These are phyloP conservation scores for Xanthoceras sorbifolium DNA, from an alignment of 345 rosid genomes.

Conservation along the genomic window DNA sequence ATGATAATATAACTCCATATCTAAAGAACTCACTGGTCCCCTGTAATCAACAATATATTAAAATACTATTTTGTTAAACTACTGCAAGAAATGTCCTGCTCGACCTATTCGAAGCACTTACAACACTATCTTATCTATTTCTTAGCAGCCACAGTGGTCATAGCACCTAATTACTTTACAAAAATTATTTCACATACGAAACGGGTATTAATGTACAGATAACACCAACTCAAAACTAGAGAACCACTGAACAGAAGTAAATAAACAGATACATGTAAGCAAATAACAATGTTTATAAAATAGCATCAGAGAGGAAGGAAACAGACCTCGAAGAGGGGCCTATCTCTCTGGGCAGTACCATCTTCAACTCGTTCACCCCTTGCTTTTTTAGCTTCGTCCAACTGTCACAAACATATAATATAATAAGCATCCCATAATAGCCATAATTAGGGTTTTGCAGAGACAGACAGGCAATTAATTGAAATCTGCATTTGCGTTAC, in stretches of 20 bases:
- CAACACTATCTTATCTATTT: not conserved
- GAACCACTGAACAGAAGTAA: not conserved
- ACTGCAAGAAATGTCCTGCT: not conserved
- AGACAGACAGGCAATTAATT: not conserved
- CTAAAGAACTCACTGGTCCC: not conserved
- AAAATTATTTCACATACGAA: too few relatives aligned
- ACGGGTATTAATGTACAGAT: not conserved
- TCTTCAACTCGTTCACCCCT: constrained; percentile 95
- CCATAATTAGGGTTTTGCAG: not conserved
- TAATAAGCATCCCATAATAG: not conserved
- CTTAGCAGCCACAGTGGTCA: too few relatives aligned
- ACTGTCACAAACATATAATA: constrained; percentile 41
- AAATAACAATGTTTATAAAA: not conserved
- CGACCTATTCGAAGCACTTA: not conserved
- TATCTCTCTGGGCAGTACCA: constrained; percentile 93
- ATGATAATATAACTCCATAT: not conserved
- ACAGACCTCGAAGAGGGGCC: constrained; percentile 78
- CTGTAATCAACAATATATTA: not conserved
- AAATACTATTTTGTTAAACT: not conserved
- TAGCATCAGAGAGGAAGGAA: not conserved
- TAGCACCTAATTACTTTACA: too few relatives aligned
- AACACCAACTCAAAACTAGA: not conserved
- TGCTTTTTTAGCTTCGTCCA: constrained; percentile 77
- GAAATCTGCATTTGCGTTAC: constrained; percentile 25
- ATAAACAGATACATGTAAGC: too few relatives aligned